phyloP scores from a whole-genome alignment of 2,329 filamentous ascomycete genomes.

The Pyrenochaeta sp. region DNA sequence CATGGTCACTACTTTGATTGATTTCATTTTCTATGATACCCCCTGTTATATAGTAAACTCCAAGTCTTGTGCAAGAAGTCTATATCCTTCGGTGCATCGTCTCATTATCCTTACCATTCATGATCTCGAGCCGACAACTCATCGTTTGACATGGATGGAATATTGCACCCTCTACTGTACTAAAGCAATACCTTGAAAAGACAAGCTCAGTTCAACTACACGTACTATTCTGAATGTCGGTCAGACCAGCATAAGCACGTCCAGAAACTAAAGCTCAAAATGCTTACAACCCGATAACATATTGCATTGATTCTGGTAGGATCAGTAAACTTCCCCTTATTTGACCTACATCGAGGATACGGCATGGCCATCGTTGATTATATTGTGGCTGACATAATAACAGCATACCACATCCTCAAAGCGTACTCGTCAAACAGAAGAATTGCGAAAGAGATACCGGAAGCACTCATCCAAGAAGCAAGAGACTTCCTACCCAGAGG shows the following conservation, averaged over 20 bases:
- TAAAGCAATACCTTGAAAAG: too few species aligned
- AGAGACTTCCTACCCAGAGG: constrained; percentile 31
- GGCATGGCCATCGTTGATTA: constrained; percentile 47
- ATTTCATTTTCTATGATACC: constrained; percentile 8
- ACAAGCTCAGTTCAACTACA: too few species aligned
- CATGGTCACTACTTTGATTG: background rate
- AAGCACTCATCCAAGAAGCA: constrained; percentile 34
- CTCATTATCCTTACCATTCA: too few species aligned
- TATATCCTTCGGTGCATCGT: too few species aligned
- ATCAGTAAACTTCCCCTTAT: constrained; percentile 30
- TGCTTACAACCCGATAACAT: background rate
- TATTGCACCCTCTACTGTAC: too few species aligned
- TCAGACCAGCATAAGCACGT: constrained; percentile 1
- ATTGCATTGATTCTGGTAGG: background rate
- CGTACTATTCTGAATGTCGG: constrained; percentile 11
- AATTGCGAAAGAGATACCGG: background rate
- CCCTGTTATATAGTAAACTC: background rate
- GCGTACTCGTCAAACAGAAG: background rate
- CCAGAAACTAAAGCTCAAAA: background rate
- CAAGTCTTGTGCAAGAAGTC: too few species aligned
- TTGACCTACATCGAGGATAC: constrained; percentile 30
- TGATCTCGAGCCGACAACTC: too few species aligned
- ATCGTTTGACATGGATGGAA: too few species aligned
- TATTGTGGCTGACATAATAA: constrained; percentile 40
- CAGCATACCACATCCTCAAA: background rate